Base-by-base conservation (phyloP, 768 basidiomycete genomes). In the Kwoniella mangroviensis region DNA sequence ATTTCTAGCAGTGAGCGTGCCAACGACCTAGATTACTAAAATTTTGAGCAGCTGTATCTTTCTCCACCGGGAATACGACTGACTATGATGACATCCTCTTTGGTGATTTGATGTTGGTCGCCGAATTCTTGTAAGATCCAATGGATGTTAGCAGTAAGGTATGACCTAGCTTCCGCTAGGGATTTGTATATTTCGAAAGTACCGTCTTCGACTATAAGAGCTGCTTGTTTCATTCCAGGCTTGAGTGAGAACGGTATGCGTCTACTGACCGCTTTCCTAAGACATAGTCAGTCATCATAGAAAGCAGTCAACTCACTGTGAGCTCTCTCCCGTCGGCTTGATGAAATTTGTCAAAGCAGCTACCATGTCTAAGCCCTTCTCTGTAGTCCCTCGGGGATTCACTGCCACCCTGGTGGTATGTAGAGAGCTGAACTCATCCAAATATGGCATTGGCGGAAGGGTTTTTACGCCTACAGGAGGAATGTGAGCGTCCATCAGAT, bases 101-200 rank as follows among this genome's bases (percentile, higher is more conserved):
- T 87, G 71, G 84, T 85, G 57, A 90, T 86, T 5, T 71, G 71
- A 63, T 85, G 84, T 53, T 82, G 74, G 13, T 70, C 72, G 10
- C 82, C 88, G 79, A 87, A 92, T 19, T 87, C 80, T 53, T 86
- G 79, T 83, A 92, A 74, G 72, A 94, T 89, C 22, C 84, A 78
- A 67, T 91, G 87, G 26, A 89, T 87, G 73, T 93, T 90, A 4
- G 86, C 86, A 67, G 87, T 87, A 82, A 94, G 90, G 90, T 92
- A 94, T 68, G 84, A 86, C 75, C 88, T 89, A 0, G 91, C 88
- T 11, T 88, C 87, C 6, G 88, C 86, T 56, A 91, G 74, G 51
- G 86, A 85, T 65, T 89, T 87, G 70, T 92, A 85, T 73, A 90
- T 92, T 19, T 86, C 86, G 80, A 91, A 91, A 70, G 88, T 84